Conservation (phyloP, 208 protist species). For the Leishmania martiniquensis region DNA sequence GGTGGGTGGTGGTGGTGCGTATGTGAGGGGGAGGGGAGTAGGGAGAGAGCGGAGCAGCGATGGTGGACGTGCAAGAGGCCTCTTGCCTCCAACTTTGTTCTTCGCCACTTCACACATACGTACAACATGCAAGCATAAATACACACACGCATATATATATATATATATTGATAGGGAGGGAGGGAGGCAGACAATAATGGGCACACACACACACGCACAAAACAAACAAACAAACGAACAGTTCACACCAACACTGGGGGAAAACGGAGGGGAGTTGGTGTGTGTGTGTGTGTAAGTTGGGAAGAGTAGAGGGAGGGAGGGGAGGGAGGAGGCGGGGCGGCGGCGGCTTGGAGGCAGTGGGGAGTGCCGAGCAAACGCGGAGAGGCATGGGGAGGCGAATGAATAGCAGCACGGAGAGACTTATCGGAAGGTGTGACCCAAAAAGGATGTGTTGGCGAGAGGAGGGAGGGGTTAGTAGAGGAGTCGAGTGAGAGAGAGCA, state of each 20-base stretch:
- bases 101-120: not conserved
- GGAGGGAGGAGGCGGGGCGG: no score
- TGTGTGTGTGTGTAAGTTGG: constrained; percentile 6
- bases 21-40: not conserved
- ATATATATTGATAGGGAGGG: not conserved
- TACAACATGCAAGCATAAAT: not conserved
- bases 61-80: not conserved
- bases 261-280: not conserved
- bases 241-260: not conserved
- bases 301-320: not conserved
- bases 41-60: not conserved
- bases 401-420: no score
- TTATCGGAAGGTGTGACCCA: no score
- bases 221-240: not conserved
- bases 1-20: no score
- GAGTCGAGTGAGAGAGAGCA: no score
- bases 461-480: no score
- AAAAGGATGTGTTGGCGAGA: no score
- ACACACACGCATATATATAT: not conserved
- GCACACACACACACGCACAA: not conserved
- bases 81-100: not conserved
- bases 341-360: no score
- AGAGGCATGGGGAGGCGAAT: no score
- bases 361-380: no score
- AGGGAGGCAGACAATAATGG: not conserved